phyloP scores from a whole-genome alignment of 2,329 filamentous ascomycete genomes.

The Helotiales sp. region DNA sequence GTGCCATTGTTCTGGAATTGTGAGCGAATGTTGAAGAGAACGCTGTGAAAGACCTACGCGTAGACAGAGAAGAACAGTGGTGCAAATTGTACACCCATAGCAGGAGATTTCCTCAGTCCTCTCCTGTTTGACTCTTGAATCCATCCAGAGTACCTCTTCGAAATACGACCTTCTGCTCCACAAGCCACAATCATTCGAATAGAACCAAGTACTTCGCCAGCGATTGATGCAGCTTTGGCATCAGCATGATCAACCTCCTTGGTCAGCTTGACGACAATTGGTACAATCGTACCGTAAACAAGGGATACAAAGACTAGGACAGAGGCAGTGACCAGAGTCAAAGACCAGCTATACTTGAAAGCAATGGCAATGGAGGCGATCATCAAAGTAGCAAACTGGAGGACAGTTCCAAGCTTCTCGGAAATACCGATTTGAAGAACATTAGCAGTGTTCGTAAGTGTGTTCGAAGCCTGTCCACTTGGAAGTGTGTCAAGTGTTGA shows the following conservation, averaged over 20 bases:
- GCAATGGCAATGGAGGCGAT: slow-evolving; percentile 54
- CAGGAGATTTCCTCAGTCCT: slow-evolving; percentile 49
- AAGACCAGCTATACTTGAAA: slow-evolving; percentile 57
- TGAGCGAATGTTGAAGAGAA: neutral
- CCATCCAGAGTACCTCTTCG: slow-evolving; percentile 53
- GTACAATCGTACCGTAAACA: slow-evolving; percentile 49
- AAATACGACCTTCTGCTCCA: slow-evolving; percentile 57
- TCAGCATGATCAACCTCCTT: slow-evolving; percentile 49
- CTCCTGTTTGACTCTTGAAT: slow-evolving; percentile 53
- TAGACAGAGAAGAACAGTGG: slow-evolving; percentile 42
- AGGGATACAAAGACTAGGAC: slow-evolving; percentile 56
- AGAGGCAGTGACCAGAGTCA: slow-evolving; percentile 59
- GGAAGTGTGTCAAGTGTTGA: slow-evolving; percentile 68
- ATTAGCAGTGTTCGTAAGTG: slow-evolving; percentile 64
- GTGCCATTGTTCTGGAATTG: slow-evolving; percentile 46
- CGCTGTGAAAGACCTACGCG: slow-evolving; percentile 12
- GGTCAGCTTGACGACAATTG: slow-evolving; percentile 55
- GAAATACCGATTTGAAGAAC: slow-evolving; percentile 65
- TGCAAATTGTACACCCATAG: slow-evolving; percentile 53
- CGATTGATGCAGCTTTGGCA: slow-evolving; percentile 57
- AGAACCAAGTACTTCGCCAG: slow-evolving; percentile 59
- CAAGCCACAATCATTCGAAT: slow-evolving; percentile 64
- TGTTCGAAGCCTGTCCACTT: slow-evolving; percentile 40
- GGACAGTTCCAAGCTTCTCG: slow-evolving; percentile 59
- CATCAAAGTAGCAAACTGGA: slow-evolving; percentile 56